These are phyloP conservation scores for Populus ilicifolia DNA, from an alignment of 345 rosid genomes.

Conservation along the genomic window DNA sequence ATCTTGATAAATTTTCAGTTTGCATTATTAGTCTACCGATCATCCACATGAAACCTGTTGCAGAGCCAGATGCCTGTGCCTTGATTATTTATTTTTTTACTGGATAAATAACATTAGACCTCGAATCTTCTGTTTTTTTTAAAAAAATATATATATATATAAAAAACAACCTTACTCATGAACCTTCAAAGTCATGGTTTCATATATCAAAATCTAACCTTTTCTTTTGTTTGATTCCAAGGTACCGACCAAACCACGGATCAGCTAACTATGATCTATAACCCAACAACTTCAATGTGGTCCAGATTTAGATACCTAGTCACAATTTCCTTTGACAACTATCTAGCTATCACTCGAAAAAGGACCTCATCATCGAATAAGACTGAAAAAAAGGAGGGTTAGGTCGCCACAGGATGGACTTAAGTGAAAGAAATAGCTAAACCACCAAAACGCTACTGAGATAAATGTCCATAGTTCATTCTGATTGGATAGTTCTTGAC, in stretches of 20 bases:
- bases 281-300: slow-evolving; percentile 16
- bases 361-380: background rate
- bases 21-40: slow-evolving; percentile 4
- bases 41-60: slow-evolving; percentile 8
- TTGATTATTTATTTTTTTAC: no score
- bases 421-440: slow-evolving; percentile 5
- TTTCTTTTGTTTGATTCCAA: background rate
- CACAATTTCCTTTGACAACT: background rate
- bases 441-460: background rate
- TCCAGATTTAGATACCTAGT: background rate
- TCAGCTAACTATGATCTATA: slow-evolving; percentile 41
- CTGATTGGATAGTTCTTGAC: background rate
- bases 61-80: background rate
- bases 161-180: no score
- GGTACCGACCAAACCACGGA: slow-evolving; percentile 32
- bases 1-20: slow-evolving; percentile 21
- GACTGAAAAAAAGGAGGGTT: background rate
- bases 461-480: background rate
- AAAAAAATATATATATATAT: no score
- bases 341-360: background rate
- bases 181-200: background rate
- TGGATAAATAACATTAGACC: no score
- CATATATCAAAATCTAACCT: background rate
- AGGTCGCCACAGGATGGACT: background rate
- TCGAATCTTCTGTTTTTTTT: no score